phyloP scores from a whole-genome alignment of 2,329 filamentous ascomycete species.

The Colletotrichum eleusines region DNA sequence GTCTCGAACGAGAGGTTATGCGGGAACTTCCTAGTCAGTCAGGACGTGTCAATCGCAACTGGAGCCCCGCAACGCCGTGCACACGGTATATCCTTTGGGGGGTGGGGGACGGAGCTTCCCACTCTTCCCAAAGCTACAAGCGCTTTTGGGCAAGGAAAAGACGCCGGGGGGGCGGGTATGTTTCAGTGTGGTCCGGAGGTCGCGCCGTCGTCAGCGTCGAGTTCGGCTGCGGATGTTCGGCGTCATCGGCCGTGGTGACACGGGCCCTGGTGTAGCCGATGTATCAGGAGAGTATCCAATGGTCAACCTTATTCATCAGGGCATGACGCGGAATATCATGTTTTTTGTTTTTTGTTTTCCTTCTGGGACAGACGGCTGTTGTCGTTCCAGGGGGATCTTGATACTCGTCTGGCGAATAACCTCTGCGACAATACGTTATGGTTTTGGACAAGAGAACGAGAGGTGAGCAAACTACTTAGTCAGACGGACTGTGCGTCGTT shows the following conservation, averaged over 20 bases:
- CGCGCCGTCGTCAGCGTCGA: conserved; percentile 23
- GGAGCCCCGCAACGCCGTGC: conserved; percentile 2
- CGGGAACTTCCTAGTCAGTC: conserved; percentile 11
- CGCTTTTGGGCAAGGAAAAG: neutral
- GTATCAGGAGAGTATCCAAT: conserved; percentile 31
- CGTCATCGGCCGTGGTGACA: conserved; percentile 22
- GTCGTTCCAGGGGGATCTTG: conserved; percentile 1
- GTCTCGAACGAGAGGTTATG: conserved; percentile 9
- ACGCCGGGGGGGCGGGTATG: neutral
- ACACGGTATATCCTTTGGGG: neutral
- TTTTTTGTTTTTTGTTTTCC: conserved; percentile 5
- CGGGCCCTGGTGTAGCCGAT: conserved; percentile 18
- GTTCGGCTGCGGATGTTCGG: conserved; percentile 16
- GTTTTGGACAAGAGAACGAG: conserved; percentile 28
- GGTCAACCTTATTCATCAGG: conserved; percentile 26
- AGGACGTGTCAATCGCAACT: neutral
- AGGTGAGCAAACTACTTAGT: neutral
- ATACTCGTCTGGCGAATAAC: conserved; percentile 21
- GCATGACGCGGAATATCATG: conserved; percentile 24
- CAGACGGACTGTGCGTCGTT: neutral
- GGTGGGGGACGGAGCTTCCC: neutral
- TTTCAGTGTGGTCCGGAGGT: conserved; percentile 2
- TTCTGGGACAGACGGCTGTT: conserved; percentile 4
- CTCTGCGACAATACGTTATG: conserved; percentile 31
- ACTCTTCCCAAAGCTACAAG: neutral